Evolutionary conservation across 495 filamentous ascomycete genomes (phyloP), one percentile per base, ranked within the genome.

Genomic region (Pseudotulostoma volvatum): DNA sequence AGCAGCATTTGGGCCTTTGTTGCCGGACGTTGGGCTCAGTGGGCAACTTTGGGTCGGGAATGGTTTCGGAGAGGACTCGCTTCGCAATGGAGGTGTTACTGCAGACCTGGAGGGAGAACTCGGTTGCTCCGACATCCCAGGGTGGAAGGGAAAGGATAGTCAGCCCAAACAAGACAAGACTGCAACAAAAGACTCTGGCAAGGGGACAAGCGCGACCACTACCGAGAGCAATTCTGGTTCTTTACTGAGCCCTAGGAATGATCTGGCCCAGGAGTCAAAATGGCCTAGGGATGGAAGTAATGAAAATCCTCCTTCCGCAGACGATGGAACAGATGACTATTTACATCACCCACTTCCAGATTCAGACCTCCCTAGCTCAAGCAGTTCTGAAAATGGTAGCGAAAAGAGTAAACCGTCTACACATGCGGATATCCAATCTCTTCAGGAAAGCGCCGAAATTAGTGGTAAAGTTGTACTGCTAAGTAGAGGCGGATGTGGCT

Each of bases 101-200:
- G 52, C 62, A 0, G 67, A 61, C 7, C 62, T 70, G 1, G 81
- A 85, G 49, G 84, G 88, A 0, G 87, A 97, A 63, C 65, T 95
- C n/a, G 90, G 92, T 17, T 97, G 90, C 56, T 93, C 88, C 45
- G 90, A 96, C 69, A 79, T 94, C n/a, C 83, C 84, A 1, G 86
- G 84, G 3, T 95, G 90, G 88, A 74, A 73, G 28, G 76, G 74
- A 28, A 66, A 64, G 7, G 60, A 58, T 34, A 52, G 55, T 31
- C 57, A 51, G 38, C 54, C 52, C 15, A 57, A 52, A 21, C 47
- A 47, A 34, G 57, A 58, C 11, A 45, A 46, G 31, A 23, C 42
- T 34, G 36, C 44, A 28, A 20, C 31, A 11, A 34, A 34, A 30
- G 37, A 31, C 17, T 21, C 42, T 11, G 30, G 18, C 11, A 41